Evolutionary conservation across 2,329 filamentous ascomycete genomes (phyloP), one percentile per base, ranked within the genome.

Genomic region (Westerdykella ornata): DNA sequence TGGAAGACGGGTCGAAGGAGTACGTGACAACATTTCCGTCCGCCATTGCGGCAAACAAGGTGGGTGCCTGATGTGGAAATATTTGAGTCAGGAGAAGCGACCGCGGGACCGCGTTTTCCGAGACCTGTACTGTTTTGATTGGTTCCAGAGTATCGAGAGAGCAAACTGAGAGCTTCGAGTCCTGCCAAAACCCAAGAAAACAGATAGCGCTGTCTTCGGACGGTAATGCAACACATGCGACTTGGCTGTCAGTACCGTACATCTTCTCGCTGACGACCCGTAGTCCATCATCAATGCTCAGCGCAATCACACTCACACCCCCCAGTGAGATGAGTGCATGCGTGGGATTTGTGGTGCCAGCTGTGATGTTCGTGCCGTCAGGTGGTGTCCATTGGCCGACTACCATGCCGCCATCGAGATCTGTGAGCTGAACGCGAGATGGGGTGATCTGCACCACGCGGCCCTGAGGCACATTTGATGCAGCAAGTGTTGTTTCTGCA

Each of bases 11-110:
- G 22, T 85, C 77, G 28, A 95, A 75, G 22, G 80, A 78, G 59
- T 89, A 97, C 0, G 85, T 92, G 38, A 94, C 76, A 1, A 98
- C 85, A 46, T 85, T 87, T 3, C 92, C 92, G 65, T 97, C 90
- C 36, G 94, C 88, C 77, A 96, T 85, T 11, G 90, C 85, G 22
- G 95, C 77, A 46, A 98, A 85, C 0, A 98, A 73, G 0, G 85
- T 95, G 0, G 88, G 84, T 5, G 74, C 72, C 12, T 82, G 81
- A 34, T 73, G 65, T 11, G 67, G 61, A 22, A 96, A 76, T 3
- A 97, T 75, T 46, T 89, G 82, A 4, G 86, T 83, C 6, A 97
- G 75, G 0, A 82, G 78, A 19, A 97, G 75, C 38, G 88, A 88
- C 47, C 90, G 78, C 1, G 92, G 89, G 19, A 96, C 82, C 1